phyloP scores from a whole-genome alignment of 768 basidiomycete species.

The Xerocomus spinulosus region DNA sequence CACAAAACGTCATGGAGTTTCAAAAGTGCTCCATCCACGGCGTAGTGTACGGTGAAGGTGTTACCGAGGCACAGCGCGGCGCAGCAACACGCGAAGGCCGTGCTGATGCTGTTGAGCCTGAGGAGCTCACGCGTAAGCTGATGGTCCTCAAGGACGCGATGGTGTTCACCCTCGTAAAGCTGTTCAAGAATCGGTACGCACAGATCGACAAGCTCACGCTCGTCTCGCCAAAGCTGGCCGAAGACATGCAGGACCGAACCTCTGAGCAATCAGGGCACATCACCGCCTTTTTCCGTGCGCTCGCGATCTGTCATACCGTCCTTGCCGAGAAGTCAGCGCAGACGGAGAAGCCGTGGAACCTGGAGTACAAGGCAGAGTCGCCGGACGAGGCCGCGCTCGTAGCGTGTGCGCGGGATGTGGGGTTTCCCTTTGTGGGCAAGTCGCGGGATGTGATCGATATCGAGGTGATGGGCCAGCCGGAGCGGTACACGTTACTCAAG shows the following conservation, averaged over 20 bases:
- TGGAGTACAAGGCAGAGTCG: constrained; percentile 94
- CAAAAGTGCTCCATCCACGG: constrained; percentile 91
- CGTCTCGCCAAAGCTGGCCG: constrained; percentile 79
- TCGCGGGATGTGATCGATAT: constrained; percentile 76
- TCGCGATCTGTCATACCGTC: constrained; percentile 92
- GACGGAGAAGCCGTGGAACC: constrained; percentile 49
- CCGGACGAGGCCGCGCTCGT: constrained; percentile 96
- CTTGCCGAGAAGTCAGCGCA: constrained; percentile 74
- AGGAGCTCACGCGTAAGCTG: constrained; percentile 67
- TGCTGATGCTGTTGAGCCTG: constrained; percentile 58
- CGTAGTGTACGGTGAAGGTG: constrained; percentile 83
- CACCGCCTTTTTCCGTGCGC: constrained; percentile 86
- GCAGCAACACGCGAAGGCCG: constrained; percentile 81
- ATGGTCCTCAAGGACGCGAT: constrained; percentile 66
- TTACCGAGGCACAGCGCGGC: constrained; percentile 94
- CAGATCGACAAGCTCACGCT: constrained; percentile 81
- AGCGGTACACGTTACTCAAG: constrained; percentile 75
- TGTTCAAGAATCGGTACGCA: constrained; percentile 86
- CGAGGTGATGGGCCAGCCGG: constrained; percentile 85
- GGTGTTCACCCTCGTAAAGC: constrained; percentile 65
- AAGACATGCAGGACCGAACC: constrained; percentile 62
- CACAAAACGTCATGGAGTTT: constrained; percentile 98
- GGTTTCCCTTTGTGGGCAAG: constrained; percentile 84
- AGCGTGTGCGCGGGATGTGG: constrained; percentile 84
- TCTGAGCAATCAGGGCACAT: constrained; percentile 61